Conservation (phyloP, 2,329 filamentous ascomycete genomes). For the Huntiella bhutanensis region DNA sequence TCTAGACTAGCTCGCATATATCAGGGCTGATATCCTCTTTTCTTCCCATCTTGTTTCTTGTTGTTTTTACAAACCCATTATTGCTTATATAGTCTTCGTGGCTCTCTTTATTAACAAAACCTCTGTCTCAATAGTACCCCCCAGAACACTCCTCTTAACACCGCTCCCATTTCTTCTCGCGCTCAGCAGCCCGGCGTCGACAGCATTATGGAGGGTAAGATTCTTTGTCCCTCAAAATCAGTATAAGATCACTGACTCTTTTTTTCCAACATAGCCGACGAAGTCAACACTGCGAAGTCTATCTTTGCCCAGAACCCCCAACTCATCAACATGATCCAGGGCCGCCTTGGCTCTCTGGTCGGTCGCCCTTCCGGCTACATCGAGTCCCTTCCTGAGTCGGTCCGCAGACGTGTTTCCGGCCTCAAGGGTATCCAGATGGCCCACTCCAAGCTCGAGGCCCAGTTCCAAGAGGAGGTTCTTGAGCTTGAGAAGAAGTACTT, state of each 20-base stretch:
- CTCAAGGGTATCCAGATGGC: conserved; percentile 98
- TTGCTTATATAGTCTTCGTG: conserved; percentile 1
- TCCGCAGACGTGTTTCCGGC: conserved; percentile 83
- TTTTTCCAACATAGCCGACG: conserved; percentile 40
- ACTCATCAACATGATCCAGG: conserved; percentile 93
- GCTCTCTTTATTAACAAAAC: background rate
- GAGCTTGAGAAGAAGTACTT: conserved; percentile 99
- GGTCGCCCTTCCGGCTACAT: conserved; percentile 95
- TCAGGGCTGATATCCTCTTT: background rate
- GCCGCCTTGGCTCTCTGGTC: conserved; percentile 80
- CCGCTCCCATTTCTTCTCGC: conserved; percentile 92
- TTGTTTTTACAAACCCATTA: background rate
- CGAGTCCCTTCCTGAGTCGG: conserved; percentile 75
- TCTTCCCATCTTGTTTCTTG: background rate
- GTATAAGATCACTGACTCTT: background rate
- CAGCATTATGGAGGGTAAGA: conserved; percentile 92
- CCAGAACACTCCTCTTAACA: conserved; percentile 90
- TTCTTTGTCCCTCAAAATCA: background rate
- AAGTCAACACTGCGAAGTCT: conserved; percentile 47
- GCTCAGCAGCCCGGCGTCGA: conserved; percentile 85
- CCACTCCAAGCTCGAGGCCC: conserved; percentile 91
- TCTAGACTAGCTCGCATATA: no score
- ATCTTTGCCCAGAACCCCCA: conserved; percentile 92
- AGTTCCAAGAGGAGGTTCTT: conserved; percentile 96
- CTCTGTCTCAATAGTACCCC: conserved; percentile 48